These are phyloP conservation scores for Prunus mongolica DNA, from an alignment of 306 rosid genomes.

Conservation along the genomic window DNA sequence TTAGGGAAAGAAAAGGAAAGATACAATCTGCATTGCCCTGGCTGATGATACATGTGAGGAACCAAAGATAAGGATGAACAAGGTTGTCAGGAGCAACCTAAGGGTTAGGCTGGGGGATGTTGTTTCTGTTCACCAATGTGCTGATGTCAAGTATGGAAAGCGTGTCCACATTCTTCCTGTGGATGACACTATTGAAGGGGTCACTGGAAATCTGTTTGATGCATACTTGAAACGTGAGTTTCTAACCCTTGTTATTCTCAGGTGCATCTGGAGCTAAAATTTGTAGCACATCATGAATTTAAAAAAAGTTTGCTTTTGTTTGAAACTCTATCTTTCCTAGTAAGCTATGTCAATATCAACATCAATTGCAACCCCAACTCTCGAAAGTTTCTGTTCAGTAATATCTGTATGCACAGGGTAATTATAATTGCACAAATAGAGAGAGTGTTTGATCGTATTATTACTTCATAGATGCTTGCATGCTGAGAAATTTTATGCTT, in stretches of 20 bases:
- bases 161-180: conserved; percentile 91
- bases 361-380: background rate
- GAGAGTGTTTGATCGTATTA: background rate
- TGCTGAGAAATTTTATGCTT: background rate
- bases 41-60: conserved; percentile 89
- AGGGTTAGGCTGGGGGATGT: conserved; percentile 98
- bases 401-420: background rate
- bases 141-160: conserved; percentile 93
- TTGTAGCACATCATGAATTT: background rate
- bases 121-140: conserved; percentile 87
- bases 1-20: conserved; percentile 90
- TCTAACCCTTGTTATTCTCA: background rate
- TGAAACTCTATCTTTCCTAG: background rate
- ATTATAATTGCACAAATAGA: background rate
- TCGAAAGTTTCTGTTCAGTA: background rate
- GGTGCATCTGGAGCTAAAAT: background rate
- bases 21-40: conserved; percentile 86
- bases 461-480: background rate
- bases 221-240: conserved; percentile 87
- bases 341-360: background rate
- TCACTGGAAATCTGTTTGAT: conserved; percentile 81
- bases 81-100: conserved; percentile 83
- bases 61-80: conserved; percentile 92
- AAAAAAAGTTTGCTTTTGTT: too few species aligned
- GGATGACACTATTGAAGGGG: conserved; percentile 92